These are phyloP conservation scores for Alnus rubra DNA, from an alignment of 306 rosid genomes.

Conservation along the genomic window DNA sequence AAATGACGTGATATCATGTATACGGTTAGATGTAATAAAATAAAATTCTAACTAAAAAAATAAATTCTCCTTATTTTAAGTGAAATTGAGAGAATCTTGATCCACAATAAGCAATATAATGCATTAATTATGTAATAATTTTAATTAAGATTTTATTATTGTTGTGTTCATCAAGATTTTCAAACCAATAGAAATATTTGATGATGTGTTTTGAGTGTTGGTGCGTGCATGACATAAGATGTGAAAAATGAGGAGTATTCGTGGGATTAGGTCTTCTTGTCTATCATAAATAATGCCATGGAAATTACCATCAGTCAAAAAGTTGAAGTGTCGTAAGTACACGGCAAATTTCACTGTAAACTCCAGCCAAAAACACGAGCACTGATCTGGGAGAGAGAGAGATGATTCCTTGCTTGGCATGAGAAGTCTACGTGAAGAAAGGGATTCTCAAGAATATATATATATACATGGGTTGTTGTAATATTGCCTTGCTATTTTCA, in stretches of 20 bases:
- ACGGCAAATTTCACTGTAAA: not conserved
- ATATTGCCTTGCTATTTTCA: not conserved
- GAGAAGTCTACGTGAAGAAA: slow-evolving; percentile 52
- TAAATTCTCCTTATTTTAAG: no score
- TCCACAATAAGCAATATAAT: no score
- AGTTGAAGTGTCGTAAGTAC: not conserved
- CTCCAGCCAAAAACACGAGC: not conserved
- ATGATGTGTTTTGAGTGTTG: not conserved
- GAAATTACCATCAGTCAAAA: not conserved
- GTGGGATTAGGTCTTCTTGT: not conserved
- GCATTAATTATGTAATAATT: no score
- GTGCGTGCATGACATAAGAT: not conserved
- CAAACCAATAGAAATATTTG: no score
- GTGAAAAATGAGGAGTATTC: not conserved
- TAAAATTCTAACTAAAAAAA: no score
- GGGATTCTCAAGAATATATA: slow-evolving; percentile 24
- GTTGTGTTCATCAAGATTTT: no score
- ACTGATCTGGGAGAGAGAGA: not conserved
- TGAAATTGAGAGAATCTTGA: no score
- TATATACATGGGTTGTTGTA: slow-evolving; percentile 12
- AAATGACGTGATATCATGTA: no score
- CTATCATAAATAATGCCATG: not conserved
- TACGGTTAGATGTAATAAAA: no score
- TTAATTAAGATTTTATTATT: no score
- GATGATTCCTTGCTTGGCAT: slow-evolving; percentile 42